Conservation (phyloP, 495 filamentous ascomycete species). For the Daldinia caldariorum region DNA sequence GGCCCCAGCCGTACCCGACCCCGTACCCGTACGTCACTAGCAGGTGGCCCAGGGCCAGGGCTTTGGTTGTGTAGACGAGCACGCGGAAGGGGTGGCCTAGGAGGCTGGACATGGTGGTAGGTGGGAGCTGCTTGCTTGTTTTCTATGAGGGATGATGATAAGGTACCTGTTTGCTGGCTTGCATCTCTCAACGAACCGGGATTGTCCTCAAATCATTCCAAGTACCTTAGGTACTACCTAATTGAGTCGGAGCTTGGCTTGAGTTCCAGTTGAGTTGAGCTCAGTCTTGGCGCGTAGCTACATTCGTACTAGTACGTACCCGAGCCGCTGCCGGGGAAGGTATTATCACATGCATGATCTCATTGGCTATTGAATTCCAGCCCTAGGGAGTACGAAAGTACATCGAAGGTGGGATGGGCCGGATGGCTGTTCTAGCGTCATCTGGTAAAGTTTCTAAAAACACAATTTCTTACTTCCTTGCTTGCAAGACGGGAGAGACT, state of each 20-base stretch:
- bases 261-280: not conserved
- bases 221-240: no score
- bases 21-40: conserved; percentile 63
- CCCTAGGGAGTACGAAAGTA: not conserved
- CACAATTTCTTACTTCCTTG: not conserved
- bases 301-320: not conserved
- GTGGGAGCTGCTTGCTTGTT: not conserved
- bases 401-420: not conserved
- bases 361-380: not conserved
- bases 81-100: conserved; percentile 55
- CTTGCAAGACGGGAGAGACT: not conserved
- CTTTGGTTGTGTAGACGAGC: conserved; percentile 53
- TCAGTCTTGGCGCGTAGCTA: not conserved
- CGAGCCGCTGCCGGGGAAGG: not conserved
- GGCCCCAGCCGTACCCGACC: conserved; percentile 66
- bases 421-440: not conserved
- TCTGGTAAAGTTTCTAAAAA: not conserved
- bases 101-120: conserved; percentile 22
- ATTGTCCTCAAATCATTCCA: not conserved
- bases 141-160: not conserved
- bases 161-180: not conserved
- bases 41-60: conserved; percentile 65
- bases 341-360: not conserved
- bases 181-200: not conserved
- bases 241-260: not conserved